Evolutionary conservation across 495 filamentous ascomycete species (phyloP), one percentile per base, ranked within the genome.

Genomic region (Penicillium egyptiacum): DNA sequence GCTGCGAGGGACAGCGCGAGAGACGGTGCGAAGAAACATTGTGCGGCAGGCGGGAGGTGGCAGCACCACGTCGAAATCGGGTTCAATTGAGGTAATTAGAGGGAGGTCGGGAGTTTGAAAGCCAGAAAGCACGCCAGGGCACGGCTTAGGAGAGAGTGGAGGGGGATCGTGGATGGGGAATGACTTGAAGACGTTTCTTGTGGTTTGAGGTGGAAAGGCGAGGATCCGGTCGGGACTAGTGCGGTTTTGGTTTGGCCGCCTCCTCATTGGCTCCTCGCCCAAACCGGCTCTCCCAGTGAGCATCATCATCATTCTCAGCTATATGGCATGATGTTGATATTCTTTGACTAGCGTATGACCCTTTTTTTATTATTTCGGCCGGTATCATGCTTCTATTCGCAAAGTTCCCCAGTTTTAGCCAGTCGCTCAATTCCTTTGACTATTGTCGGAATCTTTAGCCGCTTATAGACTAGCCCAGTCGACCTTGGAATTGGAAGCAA

Each of bases 1-100:
- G 69, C 70, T 75, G 69, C 76, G 76, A 75, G 72, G 67, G 58
- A 66, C 72, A 70, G 75, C 76, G 61, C 73, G 73, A 67, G 75
- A 66, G 59, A 74, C 58, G 65, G 74, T 71, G 65, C 67, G 76
- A 73, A 72, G 64, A 70, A 77, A 77, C 76, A 79, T 79, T 73
- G 70, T 77, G 76, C 66, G 75, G 61, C 60, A 66, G 64, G 65
- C 56, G 64, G 64, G 66, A 67, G 66, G 64, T 67, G 65, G 64
- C 23, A 63, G 52, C 45, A 59, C 70, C 64, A 64, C 64, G 70
- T 69, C 65, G 55, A 66, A 58, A 70, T 60, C 28, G 41, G 55
- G 63, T 71, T 26, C 64, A 70, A 75, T 71, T 61, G 63, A 60
- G 56, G 41, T 41, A 56, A 52, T 28, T 61, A 69, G 43, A 51